Base-by-base conservation (phyloP, 768 basidiomycete genomes). In the Lentinula detonsa region DNA sequence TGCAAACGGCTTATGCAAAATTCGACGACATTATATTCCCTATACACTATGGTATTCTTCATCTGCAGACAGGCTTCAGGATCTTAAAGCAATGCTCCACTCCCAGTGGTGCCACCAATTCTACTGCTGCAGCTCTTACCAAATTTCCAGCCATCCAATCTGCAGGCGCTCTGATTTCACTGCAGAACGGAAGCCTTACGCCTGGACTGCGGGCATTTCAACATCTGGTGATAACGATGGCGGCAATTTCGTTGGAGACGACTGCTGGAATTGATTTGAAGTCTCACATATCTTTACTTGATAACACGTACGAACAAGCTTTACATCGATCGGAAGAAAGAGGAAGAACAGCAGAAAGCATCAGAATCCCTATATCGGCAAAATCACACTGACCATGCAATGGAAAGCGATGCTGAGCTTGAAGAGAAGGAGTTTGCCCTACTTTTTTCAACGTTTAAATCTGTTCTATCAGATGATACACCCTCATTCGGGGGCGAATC, bases 361-460 rank as follows among this genome's bases (percentile, higher is more conserved):
- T 82, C 86, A 0, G 83, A 81, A 31, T 88, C 90, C 21, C 73
- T 98, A 2, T 99, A 98, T 76, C 86, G 89, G 28, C 78, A 78
- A 51, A 84, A 80, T 42, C 78, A 78, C 46, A 68, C 79, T 28
- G 78, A 84, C 11, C 73, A 90, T 51, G 75, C 80, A 33, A 79
- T 79, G 33, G 71, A 79, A 9, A 81, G 80, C 11, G 95, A 95
- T 62, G 84, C 83, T 4, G 90, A 93, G 66, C 69, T 82, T 40
- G 93, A 97, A 69, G 91, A 90, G 70, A 78, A 80, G 63, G 97
- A 98, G 65, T 93, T 98, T 67, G 73, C 86, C 48, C 74, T 83
- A 5, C 71, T 98, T 33, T 99, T 99, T 73, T 97, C 97, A 11
- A 85, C 85, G 10, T 96, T 86, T 65, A 90, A 88, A 35, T 82